These are phyloP conservation scores for Panicum hallii DNA, from an alignment of 202 grass and related monocot genomes.

Conservation along the genomic window DNA sequence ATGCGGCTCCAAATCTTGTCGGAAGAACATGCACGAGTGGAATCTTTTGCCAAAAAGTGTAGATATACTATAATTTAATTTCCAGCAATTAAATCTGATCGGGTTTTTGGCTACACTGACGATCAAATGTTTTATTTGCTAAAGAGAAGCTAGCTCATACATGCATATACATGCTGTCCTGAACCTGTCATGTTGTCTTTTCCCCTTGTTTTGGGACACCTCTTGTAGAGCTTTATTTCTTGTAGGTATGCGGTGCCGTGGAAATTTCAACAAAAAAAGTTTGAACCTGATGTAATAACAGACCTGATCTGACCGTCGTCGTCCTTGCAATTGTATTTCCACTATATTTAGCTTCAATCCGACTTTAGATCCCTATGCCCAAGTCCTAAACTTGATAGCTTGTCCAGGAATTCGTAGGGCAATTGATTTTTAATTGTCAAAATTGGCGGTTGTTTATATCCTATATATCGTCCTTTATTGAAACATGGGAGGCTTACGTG, in stretches of 20 bases:
- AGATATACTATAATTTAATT: background rate
- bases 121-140: background rate
- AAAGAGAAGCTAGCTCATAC: background rate
- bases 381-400: too few species aligned
- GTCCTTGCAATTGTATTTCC: background rate
- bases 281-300: background rate
- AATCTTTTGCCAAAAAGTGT: conserved; percentile 19
- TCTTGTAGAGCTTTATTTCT: conserved; percentile 7
- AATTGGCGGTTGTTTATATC: too few species aligned
- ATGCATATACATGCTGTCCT: background rate
- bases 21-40: conserved; percentile 52
- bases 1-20: conserved; percentile 42
- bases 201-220: conserved; percentile 14
- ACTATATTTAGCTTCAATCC: background rate
- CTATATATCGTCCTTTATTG: too few species aligned
- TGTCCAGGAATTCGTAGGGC: too few species aligned
- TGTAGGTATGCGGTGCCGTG: background rate
- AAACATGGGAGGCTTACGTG: too few species aligned
- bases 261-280: too few species aligned
- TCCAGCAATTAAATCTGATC: background rate
- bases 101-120: background rate
- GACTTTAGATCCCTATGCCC: background rate
- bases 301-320: too few species aligned
- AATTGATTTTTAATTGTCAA: too few species aligned
- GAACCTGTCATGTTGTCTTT: background rate